A percentile compares a stretch with the other conserved stretches of the same genome.
phyloP scores from a whole-genome alignment of 768 basidiomycete species.

The Multifurca ochricompacta region DNA sequence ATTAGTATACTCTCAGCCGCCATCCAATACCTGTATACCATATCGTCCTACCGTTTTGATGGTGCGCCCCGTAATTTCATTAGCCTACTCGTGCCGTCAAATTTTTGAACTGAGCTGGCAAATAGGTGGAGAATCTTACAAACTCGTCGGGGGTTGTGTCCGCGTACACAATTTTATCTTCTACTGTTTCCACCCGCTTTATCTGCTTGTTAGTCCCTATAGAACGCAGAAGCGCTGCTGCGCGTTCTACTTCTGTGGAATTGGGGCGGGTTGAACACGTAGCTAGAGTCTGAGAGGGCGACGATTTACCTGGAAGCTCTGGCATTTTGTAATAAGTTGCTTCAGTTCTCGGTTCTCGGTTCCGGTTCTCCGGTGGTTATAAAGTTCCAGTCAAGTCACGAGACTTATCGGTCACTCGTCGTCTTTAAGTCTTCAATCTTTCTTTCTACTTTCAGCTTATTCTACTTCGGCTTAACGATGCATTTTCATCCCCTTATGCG shows the following conservation, averaged over 20 bases:
- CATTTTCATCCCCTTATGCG: neutral
- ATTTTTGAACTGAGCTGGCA: neutral
- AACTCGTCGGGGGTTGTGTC: constrained; percentile 51
- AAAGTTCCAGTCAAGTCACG: no score
- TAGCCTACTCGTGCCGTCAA: constrained; percentile 35
- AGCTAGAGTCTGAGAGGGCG: neutral
- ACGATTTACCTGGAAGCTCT: constrained; percentile 14
- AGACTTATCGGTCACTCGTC: no score
- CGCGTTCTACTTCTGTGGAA: constrained; percentile 59
- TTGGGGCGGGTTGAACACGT: neutral
- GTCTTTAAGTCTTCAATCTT: no score
- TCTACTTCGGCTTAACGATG: no score
- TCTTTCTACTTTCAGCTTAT: no score
- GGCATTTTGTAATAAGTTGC: no score
- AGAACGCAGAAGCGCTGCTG: constrained; percentile 45
- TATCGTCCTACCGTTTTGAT: constrained; percentile 45
- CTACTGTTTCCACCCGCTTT: constrained; percentile 44
- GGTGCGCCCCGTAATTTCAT: constrained; percentile 43
- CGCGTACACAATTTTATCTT: constrained; percentile 58
- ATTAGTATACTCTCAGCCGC: neutral
- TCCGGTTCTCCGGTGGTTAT: no score
- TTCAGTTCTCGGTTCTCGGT: no score
- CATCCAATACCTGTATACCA: constrained; percentile 30
- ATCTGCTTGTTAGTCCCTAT: constrained; percentile 49
- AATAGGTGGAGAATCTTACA: constrained; percentile 35